Evolutionary conservation across 192 early-diverging fungal species (phyloP).

Genomic region (Neocallimastix lanati): DNA sequence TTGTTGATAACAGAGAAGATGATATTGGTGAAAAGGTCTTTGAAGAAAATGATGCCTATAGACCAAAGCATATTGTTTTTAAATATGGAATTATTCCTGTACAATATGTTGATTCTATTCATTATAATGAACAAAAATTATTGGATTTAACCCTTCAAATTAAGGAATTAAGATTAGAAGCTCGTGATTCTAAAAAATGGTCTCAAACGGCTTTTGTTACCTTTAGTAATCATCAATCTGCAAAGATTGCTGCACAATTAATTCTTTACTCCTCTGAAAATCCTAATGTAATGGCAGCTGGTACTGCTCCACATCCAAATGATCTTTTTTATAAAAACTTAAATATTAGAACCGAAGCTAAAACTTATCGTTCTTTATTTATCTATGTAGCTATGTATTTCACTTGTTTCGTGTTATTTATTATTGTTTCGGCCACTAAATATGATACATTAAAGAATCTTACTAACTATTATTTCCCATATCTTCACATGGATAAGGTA

Average conservation of each 20-base stretch:
- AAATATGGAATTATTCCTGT: neutral
- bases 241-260: neutral
- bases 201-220: neutral
- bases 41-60: neutral
- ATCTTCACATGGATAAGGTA: neutral
- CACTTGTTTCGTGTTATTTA: neutral
- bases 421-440: neutral
- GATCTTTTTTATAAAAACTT: neutral
- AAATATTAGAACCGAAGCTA: neutral
- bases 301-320: neutral
- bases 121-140: neutral
- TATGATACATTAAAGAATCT: neutral
- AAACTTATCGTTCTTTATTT: neutral
- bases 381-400: neutral
- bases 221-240: neutral
- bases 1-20: neutral
- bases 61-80: neutral
- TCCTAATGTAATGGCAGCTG: neutral
- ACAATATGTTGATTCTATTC: neutral
- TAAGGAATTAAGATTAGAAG: neutral
- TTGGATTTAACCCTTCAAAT: neutral
- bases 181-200: neutral
- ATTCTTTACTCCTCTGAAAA: neutral
- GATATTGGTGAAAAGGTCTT: neutral
- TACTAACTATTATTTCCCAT: neutral